Evolutionary conservation across 768 basidiomycete genomes (phyloP), one percentile per base, ranked within the genome.

Genomic region (Macrolepiota fuliginosa): DNA sequence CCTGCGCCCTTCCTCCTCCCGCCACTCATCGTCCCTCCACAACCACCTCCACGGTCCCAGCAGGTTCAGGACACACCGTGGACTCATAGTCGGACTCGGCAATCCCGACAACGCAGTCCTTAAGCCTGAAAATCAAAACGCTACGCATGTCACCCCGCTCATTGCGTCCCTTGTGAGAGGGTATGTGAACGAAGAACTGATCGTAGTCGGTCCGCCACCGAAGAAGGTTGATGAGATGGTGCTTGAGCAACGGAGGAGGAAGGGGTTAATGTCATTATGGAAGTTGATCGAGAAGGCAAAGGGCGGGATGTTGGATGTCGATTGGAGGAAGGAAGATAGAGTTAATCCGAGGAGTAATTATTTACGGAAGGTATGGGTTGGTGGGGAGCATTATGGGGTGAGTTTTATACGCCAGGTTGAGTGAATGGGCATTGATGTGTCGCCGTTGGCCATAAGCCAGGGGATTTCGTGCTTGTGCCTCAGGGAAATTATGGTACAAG

Each of bases 61-160:
- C 10, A n/a, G 60, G 10, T 46, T 47, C 19, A 39, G 13, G 40
- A 59, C 39, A 9, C 36, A 67, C 2, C 55, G 36, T 9, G 52
- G 45, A 2, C 53, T 49, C 1, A 66, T 66, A 29, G 61, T 68
- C 1, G 63, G 73, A 3, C 52, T 73, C 0, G 79, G 79, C 0
- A 83, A 86, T 65, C 72, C 77, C 4, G 90, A 92, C 65, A 64
- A 82, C 3, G 80, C 78, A 1, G 83, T 89, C 1, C 75, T 91
- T 17, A 82, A 77, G 24, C 70, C 78, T 0, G 83, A 84, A 63
- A 79, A 81, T 32, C 83, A 85, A 64, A 80, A 71, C 17, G 72
- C 75, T 4, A 90, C 89, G 0, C 82, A 83, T 51, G 88, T 92
- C 7, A 91, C 89, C 0, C 83, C 84, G 0, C 74, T 77, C 19